A percentile compares a stretch with the other conserved stretches of the same genome.
Conservation (phyloP, 352 stramenopile genomes). For the Globisporangium cylindrosporum region DNA sequence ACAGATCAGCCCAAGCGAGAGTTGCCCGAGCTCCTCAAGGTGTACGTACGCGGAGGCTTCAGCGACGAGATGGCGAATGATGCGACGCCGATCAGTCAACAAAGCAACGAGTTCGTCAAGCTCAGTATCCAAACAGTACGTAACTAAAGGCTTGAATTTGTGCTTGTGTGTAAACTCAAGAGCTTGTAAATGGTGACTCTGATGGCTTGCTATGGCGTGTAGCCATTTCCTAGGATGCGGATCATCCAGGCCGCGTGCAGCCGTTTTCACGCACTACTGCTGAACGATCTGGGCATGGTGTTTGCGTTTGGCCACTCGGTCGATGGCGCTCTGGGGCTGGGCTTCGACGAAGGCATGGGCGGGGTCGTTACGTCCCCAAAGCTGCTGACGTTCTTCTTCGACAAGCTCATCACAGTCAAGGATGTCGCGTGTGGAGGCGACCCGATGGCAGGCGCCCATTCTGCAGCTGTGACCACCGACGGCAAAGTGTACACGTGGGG, state of each 20-base stretch:
- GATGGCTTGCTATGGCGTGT: background rate
- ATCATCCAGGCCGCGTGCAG: constrained; percentile 59
- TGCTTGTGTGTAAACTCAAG: background rate
- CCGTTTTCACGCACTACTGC: constrained; percentile 56
- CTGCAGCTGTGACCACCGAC: constrained; percentile 53
- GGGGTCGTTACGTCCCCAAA: constrained; percentile 23
- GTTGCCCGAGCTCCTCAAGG: constrained; percentile 16
- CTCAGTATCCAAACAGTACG: constrained; percentile 32
- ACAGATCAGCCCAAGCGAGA: background rate
- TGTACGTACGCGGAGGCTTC: constrained; percentile 17
- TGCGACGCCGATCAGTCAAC: no score
- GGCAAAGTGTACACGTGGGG: constrained; percentile 81
- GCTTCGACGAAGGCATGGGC: constrained; percentile 5
- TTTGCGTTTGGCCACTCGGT: constrained; percentile 52
- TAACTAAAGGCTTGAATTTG: background rate
- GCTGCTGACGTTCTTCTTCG: constrained; percentile 55
- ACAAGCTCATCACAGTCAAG: constrained; percentile 36
- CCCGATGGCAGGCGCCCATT: constrained; percentile 56
- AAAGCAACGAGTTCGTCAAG: constrained; percentile 1
- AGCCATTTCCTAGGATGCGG: constrained; percentile 57
- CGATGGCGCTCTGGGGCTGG: constrained; percentile 55
- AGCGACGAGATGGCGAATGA: background rate
- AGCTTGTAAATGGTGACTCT: background rate
- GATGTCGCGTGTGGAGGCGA: constrained; percentile 55
- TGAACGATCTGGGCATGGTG: constrained; percentile 61